phyloP scores from a whole-genome alignment of 495 filamentous ascomycete genomes.

The Chaetomium cochliodes region DNA sequence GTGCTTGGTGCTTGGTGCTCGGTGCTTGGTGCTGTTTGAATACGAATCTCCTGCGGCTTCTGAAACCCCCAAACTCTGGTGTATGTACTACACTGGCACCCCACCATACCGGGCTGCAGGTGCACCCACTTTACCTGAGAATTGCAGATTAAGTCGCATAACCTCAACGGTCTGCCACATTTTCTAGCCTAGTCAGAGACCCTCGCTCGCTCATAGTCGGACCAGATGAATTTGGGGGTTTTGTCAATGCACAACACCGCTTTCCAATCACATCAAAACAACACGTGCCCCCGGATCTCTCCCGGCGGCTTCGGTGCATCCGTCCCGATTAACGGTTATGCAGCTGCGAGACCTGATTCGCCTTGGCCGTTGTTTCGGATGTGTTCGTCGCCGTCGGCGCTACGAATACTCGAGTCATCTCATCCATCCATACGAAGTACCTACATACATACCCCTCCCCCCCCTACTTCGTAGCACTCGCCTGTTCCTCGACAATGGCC shows the following conservation, averaged over 20 bases:
- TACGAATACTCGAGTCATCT: neutral
- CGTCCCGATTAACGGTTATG: slow-evolving; percentile 22
- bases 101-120: slow-evolving; percentile 27
- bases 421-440: no score
- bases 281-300: slow-evolving; percentile 19
- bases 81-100: slow-evolving; percentile 7
- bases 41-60: slow-evolving; percentile 8
- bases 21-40: slow-evolving; percentile 15
- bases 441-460: no score
- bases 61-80: slow-evolving; percentile 27
- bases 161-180: slow-evolving; percentile 7
- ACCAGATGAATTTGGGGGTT: slow-evolving; percentile 7
- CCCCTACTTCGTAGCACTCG: no score
- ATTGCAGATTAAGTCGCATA: slow-evolving; percentile 25
- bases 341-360: slow-evolving; percentile 26
- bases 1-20: no score
- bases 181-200: slow-evolving; percentile 9
- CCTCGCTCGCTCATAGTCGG: slow-evolving; percentile 17
- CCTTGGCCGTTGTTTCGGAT: neutral
- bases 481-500: neutral
- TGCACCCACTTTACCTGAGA: slow-evolving; percentile 27
- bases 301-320: slow-evolving; percentile 13
- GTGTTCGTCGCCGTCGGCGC: neutral
- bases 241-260: slow-evolving; percentile 25
- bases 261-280: slow-evolving; percentile 20